Evolutionary conservation across 139 green algal genomes (phyloP).

Genomic region (Dunaliella primolecta): DNA sequence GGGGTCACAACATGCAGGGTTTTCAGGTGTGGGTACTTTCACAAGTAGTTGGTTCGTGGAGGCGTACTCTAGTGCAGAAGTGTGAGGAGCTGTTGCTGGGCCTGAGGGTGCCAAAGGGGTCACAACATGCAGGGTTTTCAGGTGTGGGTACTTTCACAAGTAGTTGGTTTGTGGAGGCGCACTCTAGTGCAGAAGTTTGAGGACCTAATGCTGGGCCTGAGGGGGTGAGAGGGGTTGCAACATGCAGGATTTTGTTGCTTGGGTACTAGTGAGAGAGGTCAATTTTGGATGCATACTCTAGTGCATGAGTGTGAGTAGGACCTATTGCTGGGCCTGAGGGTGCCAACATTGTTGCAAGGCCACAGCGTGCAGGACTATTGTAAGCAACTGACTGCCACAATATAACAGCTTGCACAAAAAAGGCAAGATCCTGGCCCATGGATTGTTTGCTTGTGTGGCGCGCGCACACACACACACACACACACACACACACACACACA

Average conservation of each 20-base stretch:
- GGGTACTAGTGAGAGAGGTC: not conserved
- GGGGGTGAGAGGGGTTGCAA: not conserved
- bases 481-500: too few species aligned
- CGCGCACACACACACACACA: too few species aligned
- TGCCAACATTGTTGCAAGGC: too few species aligned
- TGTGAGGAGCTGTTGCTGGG: not conserved
- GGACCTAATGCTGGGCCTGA: too few species aligned
- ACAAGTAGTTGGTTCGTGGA: not conserved
- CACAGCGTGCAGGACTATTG: too few species aligned
- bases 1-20: slow-evolving; percentile 34
- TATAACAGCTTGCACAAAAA: not conserved
- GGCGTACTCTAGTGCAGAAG: not conserved
- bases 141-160: not conserved
- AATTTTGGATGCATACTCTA: not conserved
- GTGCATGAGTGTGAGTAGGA: not conserved
- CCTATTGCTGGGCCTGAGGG: not conserved
- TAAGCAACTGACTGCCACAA: not conserved
- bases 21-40: not conserved
- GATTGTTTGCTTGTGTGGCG: not conserved
- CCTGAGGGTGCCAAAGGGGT: slow-evolving; percentile 10
- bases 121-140: slow-evolving; percentile 27
- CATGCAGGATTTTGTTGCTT: not conserved
- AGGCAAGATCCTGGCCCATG: not conserved
- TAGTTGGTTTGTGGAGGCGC: not conserved
- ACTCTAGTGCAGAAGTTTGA: too few species aligned